Base-by-base conservation (phyloP, 2,329 filamentous ascomycete species). In the Periconia sp. region DNA sequence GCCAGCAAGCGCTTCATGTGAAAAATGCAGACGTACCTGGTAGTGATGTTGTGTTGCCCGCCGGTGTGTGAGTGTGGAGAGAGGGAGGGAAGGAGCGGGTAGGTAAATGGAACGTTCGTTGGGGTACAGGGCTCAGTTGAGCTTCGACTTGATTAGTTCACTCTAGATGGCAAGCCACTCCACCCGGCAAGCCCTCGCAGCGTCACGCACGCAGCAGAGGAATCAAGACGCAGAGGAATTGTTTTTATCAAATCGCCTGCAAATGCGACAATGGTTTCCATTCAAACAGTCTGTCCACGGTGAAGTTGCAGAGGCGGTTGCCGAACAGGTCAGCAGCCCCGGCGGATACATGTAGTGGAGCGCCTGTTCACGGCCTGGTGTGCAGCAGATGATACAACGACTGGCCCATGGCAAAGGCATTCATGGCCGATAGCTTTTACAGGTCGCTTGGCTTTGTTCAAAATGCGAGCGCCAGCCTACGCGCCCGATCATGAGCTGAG, bases 371-470 rank as follows among this genome's bases (percentile, higher is more conserved):
- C 47, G 50, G 54, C 49, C 54, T 40, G 48, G 48, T 50, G 33
- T 53, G 47, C 42, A 55, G 53, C 52, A 54, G 52, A 52, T 27
- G 54, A 42, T 56, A 62, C 52, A 51, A 52, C 54, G 40, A 57
- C 48, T 52, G 57, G 51, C 59, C 55, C 56, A 54, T 53, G 54
- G 53, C 57, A 47, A 57, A 54, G 64, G 54, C 17, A 43, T 48
- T 54, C 60, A 57, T 49, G 55, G 57, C 50, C 47, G 48, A 51
- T 50, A 62, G 52, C 42, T 46, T 62, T 58, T 62, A 62, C 63
- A 56, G 64, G 59, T 57, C 60, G 57, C 49, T 62, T 50, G 58
- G 63, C 52, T 57, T 63, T 63, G 63, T 65, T 68, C 68, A 69
- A 63, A 60, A 55, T 27, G 23, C 23, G 23, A 57, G 65, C 63